Base-by-base conservation (phyloP, 2,329 filamentous ascomycete genomes). In the Colletotrichum somersetense region DNA sequence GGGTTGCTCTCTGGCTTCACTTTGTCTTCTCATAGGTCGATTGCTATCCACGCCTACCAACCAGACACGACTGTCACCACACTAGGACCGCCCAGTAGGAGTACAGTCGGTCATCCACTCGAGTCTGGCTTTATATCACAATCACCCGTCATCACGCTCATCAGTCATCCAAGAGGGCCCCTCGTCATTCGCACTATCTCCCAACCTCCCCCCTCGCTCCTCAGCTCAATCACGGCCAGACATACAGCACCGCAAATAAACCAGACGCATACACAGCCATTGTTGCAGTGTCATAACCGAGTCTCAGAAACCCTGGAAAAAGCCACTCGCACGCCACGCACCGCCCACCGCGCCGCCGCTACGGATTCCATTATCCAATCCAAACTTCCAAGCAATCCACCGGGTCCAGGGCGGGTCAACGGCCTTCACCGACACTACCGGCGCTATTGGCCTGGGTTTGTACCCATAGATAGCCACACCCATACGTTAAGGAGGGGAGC, bases 341-440 rank as follows among this genome's bases (percentile, higher is more conserved):
- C 61, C 53, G 58, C 44, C 44, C 66, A 61, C 59, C 66, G 53
- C 70, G 53, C 44, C 55, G 23, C 59, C 53, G 44, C 66, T 70
- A 44, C 46, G 46, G 23, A 48, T 35, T 56, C 66, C 48, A 70
- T 72, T 70, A 72, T 70, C 66, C 70, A 70, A 70, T 61, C 55
- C 55, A 38, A 61, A 63, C 30, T 63, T 35, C 16, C 46, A 63
- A 40, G 38, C 20, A 63, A 69, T 59, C 64, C 66, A 65, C 59
- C 64, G 53, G 66, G 50, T 46, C 66, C 66, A 61, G 48, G 50
- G 66, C 66, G 70, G 70, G 70, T 72, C 70, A 65, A 72, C 70
- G 59, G 66, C 61, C 70, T 70, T 72, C 66, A 72, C 70, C 70
- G 70, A 72, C 70, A 69, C 70, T 61, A 61, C 53, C 70, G 35